phyloP scores from a whole-genome alignment of 306 rosid genomes.

The Trichosanthes truncata region DNA sequence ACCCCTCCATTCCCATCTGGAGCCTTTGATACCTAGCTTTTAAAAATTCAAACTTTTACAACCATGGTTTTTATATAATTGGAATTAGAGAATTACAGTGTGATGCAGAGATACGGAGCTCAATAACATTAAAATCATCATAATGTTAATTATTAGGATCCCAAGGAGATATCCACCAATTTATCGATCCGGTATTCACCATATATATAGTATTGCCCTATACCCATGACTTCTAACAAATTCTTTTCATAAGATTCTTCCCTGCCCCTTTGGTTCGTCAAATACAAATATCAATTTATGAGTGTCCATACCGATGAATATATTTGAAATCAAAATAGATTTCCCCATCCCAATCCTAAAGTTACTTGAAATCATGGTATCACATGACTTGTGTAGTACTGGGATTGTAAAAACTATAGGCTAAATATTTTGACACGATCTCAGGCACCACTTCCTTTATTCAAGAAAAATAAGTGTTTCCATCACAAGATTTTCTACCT shows the following conservation, averaged over 20 bases:
- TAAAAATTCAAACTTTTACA: conserved; percentile 21
- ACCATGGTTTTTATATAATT: conserved; percentile 16
- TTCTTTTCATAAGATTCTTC: not conserved
- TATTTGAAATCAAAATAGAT: not conserved
- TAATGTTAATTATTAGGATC: not conserved
- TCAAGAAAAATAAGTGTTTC: not conserved
- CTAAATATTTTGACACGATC: not conserved
- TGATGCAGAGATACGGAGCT: not conserved
- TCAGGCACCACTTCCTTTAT: not conserved
- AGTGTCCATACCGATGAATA: not conserved
- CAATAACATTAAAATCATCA: not conserved
- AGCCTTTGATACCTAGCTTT: conserved; percentile 86
- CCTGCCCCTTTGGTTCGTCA: not conserved
- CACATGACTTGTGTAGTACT: not conserved
- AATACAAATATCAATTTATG: not conserved
- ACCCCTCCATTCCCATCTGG: conserved; percentile 99
- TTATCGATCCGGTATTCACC: not conserved
- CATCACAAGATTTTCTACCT: not conserved
- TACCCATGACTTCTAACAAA: not conserved
- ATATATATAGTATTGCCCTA: not conserved
- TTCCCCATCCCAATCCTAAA: not conserved
- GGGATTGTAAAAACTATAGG: not conserved
- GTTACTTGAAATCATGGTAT: not conserved
- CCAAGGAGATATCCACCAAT: not conserved
- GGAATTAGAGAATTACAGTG: not conserved